These are phyloP conservation scores for Galerina marginata DNA, from an alignment of 768 basidiomycete genomes.

Conservation along the genomic window DNA sequence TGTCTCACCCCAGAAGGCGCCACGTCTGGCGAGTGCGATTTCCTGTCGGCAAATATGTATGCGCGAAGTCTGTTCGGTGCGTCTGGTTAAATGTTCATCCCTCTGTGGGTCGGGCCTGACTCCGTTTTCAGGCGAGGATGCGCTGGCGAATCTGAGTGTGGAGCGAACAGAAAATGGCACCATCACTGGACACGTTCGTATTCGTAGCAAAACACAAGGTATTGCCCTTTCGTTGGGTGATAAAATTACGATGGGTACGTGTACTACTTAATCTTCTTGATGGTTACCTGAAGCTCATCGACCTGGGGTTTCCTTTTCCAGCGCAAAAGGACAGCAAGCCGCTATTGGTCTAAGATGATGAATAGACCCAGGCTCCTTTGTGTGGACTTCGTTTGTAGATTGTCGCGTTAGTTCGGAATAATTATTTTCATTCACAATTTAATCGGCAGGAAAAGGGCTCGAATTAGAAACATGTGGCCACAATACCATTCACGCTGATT, in stretches of 20 bases:
- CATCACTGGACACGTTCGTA: slow-evolving; percentile 92
- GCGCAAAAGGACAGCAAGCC: slow-evolving; percentile 30
- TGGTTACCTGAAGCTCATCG: neutral
- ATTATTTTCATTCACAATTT: no score
- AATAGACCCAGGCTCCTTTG: neutral
- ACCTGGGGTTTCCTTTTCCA: neutral
- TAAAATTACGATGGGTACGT: slow-evolving; percentile 69
- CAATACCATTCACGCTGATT: no score
- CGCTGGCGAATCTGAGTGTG: slow-evolving; percentile 91
- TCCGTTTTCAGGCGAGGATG: slow-evolving; percentile 81
- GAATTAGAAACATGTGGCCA: no score
- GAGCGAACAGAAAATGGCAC: slow-evolving; percentile 83
- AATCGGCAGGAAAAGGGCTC: no score
- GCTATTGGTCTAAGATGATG: slow-evolving; percentile 15
- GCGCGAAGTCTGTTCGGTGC: slow-evolving; percentile 91
- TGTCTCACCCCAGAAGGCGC: slow-evolving; percentile 96
- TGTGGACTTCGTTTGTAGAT: neutral
- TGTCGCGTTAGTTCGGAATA: neutral
- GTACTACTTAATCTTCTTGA: slow-evolving; percentile 14
- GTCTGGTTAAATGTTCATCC: slow-evolving; percentile 30
- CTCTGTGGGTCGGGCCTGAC: neutral
- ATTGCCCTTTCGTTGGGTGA: slow-evolving; percentile 96
- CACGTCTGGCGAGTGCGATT: slow-evolving; percentile 94
- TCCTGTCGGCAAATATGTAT: slow-evolving; percentile 96
- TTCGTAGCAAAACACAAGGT: slow-evolving; percentile 97